These are phyloP conservation scores for Colletotrichum paranaense DNA, from an alignment of 2,329 filamentous ascomycete genomes.

Conservation along the genomic window DNA sequence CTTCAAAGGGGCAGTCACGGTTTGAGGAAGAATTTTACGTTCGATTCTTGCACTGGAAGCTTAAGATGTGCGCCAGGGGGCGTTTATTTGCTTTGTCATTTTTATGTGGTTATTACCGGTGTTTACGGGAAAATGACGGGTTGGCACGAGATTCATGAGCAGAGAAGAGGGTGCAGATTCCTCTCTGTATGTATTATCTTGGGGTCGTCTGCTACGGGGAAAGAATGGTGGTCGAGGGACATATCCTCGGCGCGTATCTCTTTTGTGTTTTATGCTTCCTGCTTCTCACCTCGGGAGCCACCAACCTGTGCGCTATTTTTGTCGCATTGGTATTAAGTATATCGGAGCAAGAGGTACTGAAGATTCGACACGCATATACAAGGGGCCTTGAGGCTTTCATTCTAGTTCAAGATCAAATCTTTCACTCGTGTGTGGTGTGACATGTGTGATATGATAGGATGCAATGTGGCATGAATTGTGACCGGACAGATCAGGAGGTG, in stretches of 20 bases:
- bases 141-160: conserved; percentile 29
- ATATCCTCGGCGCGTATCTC: conserved; percentile 7
- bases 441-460: background rate
- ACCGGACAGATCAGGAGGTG: background rate
- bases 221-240: background rate
- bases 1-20: conserved; percentile 1
- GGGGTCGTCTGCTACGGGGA: conserved; percentile 10
- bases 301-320: conserved; percentile 10
- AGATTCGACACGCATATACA: conserved; percentile 30
- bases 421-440: background rate
- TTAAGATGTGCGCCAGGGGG: conserved; percentile 22
- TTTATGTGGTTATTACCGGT: conserved; percentile 10
- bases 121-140: conserved; percentile 31
- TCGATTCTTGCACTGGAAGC: conserved; percentile 20
- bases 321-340: conserved; percentile 15
- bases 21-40: conserved; percentile 1
- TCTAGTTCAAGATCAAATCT: background rate
- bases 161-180: conserved; percentile 16
- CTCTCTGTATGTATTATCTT: conserved; percentile 34
- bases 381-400: conserved; percentile 17
- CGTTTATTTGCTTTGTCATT: conserved; percentile 33
- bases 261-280: conserved; percentile 9
- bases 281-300: background rate
- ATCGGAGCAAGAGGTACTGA: conserved; percentile 28
- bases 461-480: background rate